Conservation (phyloP, 169 alveolate genomes). For the Perkinsus olseni region DNA sequence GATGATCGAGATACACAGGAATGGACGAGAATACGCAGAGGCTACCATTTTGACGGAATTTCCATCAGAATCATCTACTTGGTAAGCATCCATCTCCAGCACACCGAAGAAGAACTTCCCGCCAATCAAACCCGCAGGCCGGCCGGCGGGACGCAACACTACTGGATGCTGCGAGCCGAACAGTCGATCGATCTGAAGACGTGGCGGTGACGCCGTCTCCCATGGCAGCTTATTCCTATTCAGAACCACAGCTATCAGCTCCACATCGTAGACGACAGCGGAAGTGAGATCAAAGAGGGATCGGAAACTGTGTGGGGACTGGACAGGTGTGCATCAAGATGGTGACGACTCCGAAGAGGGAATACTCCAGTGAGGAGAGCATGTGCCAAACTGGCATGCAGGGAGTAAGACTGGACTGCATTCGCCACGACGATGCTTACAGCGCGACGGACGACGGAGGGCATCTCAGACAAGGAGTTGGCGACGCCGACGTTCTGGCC, state of each 20-base stretch:
- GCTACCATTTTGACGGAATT: not conserved
- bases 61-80: not conserved
- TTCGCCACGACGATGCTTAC: too few species aligned
- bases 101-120: not conserved
- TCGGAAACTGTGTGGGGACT: too few species aligned
- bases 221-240: too few species aligned
- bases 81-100: not conserved
- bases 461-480: not conserved
- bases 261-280: too few species aligned
- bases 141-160: not conserved
- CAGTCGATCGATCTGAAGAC: not conserved
- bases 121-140: not conserved
- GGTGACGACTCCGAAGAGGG: too few species aligned
- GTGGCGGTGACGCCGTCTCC: not conserved
- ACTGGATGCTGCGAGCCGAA: not conserved
- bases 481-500: not conserved
- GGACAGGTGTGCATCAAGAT: too few species aligned
- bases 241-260: too few species aligned
- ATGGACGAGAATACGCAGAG: not conserved
- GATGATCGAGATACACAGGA: not conserved
- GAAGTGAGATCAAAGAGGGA: too few species aligned
- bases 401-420: too few species aligned
- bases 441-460: not conserved
- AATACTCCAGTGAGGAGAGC: too few species aligned
- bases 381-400: too few species aligned